phyloP scores from a whole-genome alignment of 108 stramenopile species.

The Cyclotella atomus region DNA sequence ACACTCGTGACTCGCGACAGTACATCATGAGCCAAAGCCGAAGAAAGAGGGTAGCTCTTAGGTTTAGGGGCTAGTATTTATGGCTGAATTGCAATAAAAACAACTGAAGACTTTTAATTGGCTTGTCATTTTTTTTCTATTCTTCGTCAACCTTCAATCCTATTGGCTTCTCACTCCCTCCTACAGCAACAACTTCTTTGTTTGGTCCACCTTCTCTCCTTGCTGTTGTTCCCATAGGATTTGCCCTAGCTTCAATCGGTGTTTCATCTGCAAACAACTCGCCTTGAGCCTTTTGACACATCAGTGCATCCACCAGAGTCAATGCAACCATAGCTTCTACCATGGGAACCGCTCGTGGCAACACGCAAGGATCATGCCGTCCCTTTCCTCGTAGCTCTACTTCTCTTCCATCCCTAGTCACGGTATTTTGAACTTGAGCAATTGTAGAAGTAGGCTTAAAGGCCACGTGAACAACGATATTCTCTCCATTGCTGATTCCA shows the following conservation, averaged over 20 bases:
- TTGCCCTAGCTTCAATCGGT: slow-evolving; percentile 64
- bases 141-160: slow-evolving; percentile 85
- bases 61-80: too few relatives aligned
- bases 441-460: slow-evolving; percentile 97
- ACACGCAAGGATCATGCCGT: slow-evolving; percentile 98
- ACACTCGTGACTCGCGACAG: too few relatives aligned
- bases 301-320: slow-evolving; percentile 91
- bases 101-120: neutral
- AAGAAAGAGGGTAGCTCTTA: too few relatives aligned
- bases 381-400: slow-evolving; percentile 96
- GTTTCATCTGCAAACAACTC: slow-evolving; percentile 80
- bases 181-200: slow-evolving; percentile 25
- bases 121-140: slow-evolving; percentile 22
- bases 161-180: slow-evolving; percentile 42
- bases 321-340: slow-evolving; percentile 99
- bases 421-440: slow-evolving; percentile 91
- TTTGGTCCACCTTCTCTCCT: slow-evolving; percentile 59
- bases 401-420: slow-evolving; percentile 94
- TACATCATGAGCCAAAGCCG: too few relatives aligned
- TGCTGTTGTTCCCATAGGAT: slow-evolving; percentile 90
- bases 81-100: too few relatives aligned
- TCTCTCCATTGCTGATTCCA: slow-evolving; percentile 98
- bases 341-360: slow-evolving; percentile 96
- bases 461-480: slow-evolving; percentile 95
- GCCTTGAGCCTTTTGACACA: slow-evolving; percentile 94